phyloP scores from a whole-genome alignment of 352 stramenopile species.

The Plasmopara muralis region DNA sequence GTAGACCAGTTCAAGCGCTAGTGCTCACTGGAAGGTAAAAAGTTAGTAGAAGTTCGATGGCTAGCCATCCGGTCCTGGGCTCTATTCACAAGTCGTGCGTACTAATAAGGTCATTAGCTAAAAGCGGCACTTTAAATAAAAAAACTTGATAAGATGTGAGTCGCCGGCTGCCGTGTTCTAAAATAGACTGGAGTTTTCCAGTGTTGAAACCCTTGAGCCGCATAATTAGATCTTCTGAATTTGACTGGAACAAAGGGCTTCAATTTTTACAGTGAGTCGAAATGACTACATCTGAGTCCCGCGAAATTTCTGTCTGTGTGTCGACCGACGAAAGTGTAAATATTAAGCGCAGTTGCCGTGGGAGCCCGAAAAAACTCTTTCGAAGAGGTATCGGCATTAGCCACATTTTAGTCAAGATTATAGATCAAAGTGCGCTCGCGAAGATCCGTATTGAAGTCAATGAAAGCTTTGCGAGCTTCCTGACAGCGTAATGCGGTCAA shows the following conservation, averaged over 20 bases:
- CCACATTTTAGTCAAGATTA: slow-evolving; percentile 12
- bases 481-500: background rate
- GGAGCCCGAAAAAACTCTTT: too few species aligned
- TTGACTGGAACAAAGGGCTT: too few species aligned
- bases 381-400: background rate
- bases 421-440: background rate
- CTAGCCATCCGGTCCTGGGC: background rate
- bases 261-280: slow-evolving; percentile 1
- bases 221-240: slow-evolving; percentile 3
- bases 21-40: background rate
- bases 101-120: background rate
- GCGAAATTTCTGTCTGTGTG: too few species aligned
- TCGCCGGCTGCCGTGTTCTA: background rate
- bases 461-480: slow-evolving; percentile 3
- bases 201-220: background rate
- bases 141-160: background rate
- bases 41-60: background rate
- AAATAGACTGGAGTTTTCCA: background rate
- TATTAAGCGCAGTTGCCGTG: too few species aligned
- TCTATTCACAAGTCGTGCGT: background rate
- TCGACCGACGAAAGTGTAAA: too few species aligned
- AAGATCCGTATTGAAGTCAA: slow-evolving; percentile 1
- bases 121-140: background rate
- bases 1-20: background rate
- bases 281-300: too few species aligned